Evolutionary conservation across 106 monocot genomes (phyloP), one percentile per base, ranked within the genome.

Genomic region (Vanilla planifolia): DNA sequence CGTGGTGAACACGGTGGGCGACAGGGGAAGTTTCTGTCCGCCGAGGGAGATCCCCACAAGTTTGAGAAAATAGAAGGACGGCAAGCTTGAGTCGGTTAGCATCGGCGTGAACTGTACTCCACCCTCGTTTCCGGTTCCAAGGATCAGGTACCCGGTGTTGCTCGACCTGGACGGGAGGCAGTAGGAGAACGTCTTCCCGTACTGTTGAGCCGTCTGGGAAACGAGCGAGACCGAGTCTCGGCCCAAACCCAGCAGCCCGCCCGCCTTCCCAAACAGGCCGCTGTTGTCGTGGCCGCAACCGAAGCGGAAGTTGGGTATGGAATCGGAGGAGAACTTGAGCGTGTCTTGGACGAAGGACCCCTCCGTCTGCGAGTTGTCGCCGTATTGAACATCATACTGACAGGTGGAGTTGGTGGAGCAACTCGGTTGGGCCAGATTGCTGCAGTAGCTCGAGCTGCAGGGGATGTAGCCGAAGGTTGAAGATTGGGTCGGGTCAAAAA

Each of bases 171-270:
- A 29, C 1, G 77, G 82, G 19, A 83, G 67, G 40, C 82, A 83
- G 70, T 83, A 83, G 7, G 82, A 77, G 60, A 83, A 83, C 8
- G 55, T 59, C 1, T 45, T 59, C 9, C 67, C 59, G 23, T 65
- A 74, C 36, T 32, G 58, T 6, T 19, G 8, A 0, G 44, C 21
- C 0, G 82, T 65, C 15, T 83, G 82, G 7, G 52, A 52, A 1
- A 78, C 59, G 11, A 83, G 8, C 5, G 82, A 83, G 7, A 35
- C 25, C 4, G 26, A 14, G 0, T 28, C 28, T 2, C 77, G 69
- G 30, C 82, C 82, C 8, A 82, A 73, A 8, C 82, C 82, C 2
- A 74, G 28, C 2, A 78, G 44, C 0, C 82, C 77, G n/a, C 48
- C 70, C 6, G 53, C 33, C 25, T 34, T 33, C 4, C 64, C 73